Evolutionary conservation across 2,329 filamentous ascomycete species (phyloP), one percentile per base, ranked within the genome.

Genomic region (Fusarium sp.): DNA sequence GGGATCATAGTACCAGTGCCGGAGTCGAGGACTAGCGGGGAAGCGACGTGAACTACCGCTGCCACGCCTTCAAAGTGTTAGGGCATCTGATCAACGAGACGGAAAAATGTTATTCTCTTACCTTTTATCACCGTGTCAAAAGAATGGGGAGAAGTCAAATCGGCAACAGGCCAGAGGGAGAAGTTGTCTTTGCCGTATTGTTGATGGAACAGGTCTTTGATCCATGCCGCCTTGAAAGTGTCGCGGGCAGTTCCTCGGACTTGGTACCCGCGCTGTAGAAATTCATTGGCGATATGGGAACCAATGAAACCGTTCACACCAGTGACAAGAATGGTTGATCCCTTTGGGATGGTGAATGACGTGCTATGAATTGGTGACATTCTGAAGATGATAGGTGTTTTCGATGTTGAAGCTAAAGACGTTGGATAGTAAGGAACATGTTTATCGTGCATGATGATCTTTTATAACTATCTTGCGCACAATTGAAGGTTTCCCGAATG

Each of bases 391-490:
- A 8, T 10, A 4, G 7, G 3, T 41, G 10, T n/a, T 41, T n/a
- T 41, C 15, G 6, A 1, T 6, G 1, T n/a, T 41, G 8, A 41
- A 10, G 6, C 7, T n/a, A 7, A 10, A 10, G 39, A 23, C 23
- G 3, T 4, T 16, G 0, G 15, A 11, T 16, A 6, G 4, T 11
- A 16, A 1, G 0, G n/a, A 16, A 5, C 15, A 23, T 42, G n/a
- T 8, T 8, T 0, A 12, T 0, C 5, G n/a, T 23, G 12, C 7
- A 11, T 9, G 12, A 10, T 0, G 4, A 25, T 21, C 19, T 27
- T 18, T 54, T n/a, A 54, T 38, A 7, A 12, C 10, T 2, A 27
- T 3, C 6, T 5, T n/a, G 23, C 49, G 19, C 18, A 7, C 19
- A 38, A 38, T 39, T 4, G 10, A 18, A 1, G 49, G 1, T 18